Evolutionary conservation across 371 early-diverging fungal genomes (phyloP).

Genomic region (Apophysomyces ossiformis): DNA sequence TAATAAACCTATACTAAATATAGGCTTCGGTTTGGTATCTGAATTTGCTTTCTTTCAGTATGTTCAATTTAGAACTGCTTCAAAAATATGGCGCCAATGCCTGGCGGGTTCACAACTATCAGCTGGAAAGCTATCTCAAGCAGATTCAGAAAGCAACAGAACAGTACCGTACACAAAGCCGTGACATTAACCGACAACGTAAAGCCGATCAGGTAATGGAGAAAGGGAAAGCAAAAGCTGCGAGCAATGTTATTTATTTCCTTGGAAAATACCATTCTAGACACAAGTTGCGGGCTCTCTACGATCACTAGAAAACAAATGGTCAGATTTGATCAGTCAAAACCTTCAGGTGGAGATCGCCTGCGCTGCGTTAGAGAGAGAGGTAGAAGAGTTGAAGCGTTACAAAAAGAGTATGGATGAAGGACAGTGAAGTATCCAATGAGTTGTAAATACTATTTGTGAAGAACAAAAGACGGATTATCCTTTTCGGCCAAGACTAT

Average conservation of each 20-base stretch:
- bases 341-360: constrained; percentile 67
- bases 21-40: neutral
- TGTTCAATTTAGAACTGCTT: constrained; percentile 83
- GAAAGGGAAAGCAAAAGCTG: constrained; percentile 1
- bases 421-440: neutral
- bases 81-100: constrained; percentile 83
- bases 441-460: too few species aligned
- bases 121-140: constrained; percentile 64
- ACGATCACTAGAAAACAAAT: constrained; percentile 60
- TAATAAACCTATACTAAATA: constrained; percentile 10
- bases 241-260: neutral
- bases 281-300: constrained; percentile 59
- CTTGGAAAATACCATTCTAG: constrained; percentile 21
- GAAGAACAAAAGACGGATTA: too few species aligned
- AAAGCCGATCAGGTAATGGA: constrained; percentile 71
- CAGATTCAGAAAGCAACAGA: constrained; percentile 56
- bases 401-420: constrained; percentile 34
- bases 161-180: constrained; percentile 47
- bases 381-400: constrained; percentile 54
- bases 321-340: constrained; percentile 65
- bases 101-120: constrained; percentile 85
- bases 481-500: too few species aligned
- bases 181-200: constrained; percentile 70
- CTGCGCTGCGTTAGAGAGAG: constrained; percentile 55
- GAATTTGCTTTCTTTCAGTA: constrained; percentile 23